Evolutionary conservation across 805 yeast species (phyloP).

Genomic region (Wickerhamomyces queroliae): DNA sequence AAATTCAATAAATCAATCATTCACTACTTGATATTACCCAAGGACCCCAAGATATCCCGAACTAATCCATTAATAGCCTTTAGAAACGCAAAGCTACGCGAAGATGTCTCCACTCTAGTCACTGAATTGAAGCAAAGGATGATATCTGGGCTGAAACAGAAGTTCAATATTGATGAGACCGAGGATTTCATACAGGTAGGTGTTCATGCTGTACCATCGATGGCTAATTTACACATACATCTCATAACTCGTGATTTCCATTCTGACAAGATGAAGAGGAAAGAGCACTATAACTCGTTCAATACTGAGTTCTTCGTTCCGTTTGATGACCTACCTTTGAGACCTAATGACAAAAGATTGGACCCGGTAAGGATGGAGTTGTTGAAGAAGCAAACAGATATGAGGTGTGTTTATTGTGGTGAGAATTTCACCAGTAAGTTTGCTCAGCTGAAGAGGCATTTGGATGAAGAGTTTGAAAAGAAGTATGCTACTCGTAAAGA

Average conservation of each 20-base stretch:
- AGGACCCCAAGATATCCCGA: slow-evolving; percentile 33
- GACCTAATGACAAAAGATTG: slow-evolving; percentile 33
- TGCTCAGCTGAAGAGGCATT: slow-evolving; percentile 34
- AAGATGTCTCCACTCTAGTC: slow-evolving; percentile 12
- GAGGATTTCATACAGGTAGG: slow-evolving; percentile 42
- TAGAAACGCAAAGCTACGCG: slow-evolving; percentile 24
- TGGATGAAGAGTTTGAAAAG: slow-evolving; percentile 29
- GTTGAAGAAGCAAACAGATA: slow-evolving; percentile 25
- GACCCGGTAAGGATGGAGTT: slow-evolving; percentile 36
- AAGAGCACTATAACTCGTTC: slow-evolving; percentile 68
- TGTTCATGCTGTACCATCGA: slow-evolving; percentile 65
- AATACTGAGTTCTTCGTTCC: slow-evolving; percentile 57
- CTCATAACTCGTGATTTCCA: slow-evolving; percentile 60
- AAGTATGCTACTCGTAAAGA: too few relatives aligned
- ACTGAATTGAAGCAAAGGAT: slow-evolving; percentile 9
- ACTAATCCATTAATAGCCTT: slow-evolving; percentile 38
- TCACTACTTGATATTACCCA: slow-evolving; percentile 61
- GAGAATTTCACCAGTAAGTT: slow-evolving; percentile 37
- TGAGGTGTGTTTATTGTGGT: slow-evolving; percentile 38
- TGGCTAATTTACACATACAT: slow-evolving; percentile 68
- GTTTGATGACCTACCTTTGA: slow-evolving; percentile 43
- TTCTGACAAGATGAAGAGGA: slow-evolving; percentile 49
- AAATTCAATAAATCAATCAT: slow-evolving; percentile 54
- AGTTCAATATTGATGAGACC: slow-evolving; percentile 15
- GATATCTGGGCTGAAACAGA: slow-evolving; percentile 12